Evolutionary conservation across 139 green algal species (phyloP).

Genomic region (Closterium sp.): DNA sequence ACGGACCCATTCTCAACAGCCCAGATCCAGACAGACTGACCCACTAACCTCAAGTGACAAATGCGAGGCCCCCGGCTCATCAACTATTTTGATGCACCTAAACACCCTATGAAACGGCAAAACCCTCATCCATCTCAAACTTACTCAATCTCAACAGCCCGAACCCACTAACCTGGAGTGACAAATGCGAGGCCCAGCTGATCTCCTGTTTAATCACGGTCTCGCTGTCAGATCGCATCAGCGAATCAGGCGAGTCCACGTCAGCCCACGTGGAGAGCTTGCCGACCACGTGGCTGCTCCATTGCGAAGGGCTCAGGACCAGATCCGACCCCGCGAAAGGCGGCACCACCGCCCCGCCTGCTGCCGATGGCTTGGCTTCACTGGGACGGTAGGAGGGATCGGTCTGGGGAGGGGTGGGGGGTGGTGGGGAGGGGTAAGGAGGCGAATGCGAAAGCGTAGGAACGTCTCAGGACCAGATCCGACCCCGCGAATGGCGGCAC

Average conservation of each 20-base stretch:
- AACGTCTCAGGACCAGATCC: no score
- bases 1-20: no score
- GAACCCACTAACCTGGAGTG: constrained; percentile 77
- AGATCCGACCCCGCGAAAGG: constrained; percentile 70
- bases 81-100: no score
- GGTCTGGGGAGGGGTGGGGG: background rate
- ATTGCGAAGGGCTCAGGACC: constrained; percentile 64
- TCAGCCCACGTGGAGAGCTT: constrained; percentile 77
- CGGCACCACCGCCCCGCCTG: constrained; percentile 18
- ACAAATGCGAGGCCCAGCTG: constrained; percentile 86
- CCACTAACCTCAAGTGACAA: constrained; percentile 80
- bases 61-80: constrained; percentile 88
- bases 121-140: no score
- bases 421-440: background rate
- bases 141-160: no score
- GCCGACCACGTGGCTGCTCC: constrained; percentile 68
- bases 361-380: background rate
- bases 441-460: background rate
- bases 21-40: no score
- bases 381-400: constrained; percentile 33
- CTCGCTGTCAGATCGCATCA: constrained; percentile 56
- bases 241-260: constrained; percentile 62
- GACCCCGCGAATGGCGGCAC: no score
- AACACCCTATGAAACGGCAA: no score
- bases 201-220: constrained; percentile 78